Evolutionary conservation across 306 rosid genomes (phyloP).

Genomic region (Trifolium fragiferum): DNA sequence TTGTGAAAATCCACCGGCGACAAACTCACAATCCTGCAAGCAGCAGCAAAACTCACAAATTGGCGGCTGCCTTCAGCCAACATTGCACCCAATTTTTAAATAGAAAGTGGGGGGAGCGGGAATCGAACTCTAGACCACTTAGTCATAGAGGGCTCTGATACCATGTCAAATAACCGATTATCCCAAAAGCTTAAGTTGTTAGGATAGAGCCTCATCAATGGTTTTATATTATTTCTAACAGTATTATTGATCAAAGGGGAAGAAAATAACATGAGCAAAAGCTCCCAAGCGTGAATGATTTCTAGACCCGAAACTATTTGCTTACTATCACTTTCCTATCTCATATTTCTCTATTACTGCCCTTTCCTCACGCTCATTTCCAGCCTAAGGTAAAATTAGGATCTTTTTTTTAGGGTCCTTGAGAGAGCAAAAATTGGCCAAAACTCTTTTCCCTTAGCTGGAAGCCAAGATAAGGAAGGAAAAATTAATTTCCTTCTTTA

Average conservation of each 20-base stretch:
- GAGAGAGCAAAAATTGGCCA: conserved; percentile 13
- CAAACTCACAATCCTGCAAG: background rate
- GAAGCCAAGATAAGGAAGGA: conserved; percentile 12
- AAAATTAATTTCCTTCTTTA: background rate
- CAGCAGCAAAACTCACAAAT: background rate
- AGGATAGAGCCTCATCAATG: too few relatives aligned
- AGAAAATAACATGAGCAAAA: background rate
- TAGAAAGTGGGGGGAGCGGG: too few relatives aligned
- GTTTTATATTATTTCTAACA: too few relatives aligned
- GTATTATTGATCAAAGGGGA: background rate
- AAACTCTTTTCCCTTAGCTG: conserved; percentile 4
- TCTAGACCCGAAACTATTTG: background rate
- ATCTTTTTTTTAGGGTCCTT: too few relatives aligned
- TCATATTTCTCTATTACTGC: background rate
- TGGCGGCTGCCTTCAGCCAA: background rate
- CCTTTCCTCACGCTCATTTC: background rate
- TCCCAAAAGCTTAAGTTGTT: too few relatives aligned
- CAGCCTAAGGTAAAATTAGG: background rate
- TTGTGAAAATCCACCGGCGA: background rate
- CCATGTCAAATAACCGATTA: too few relatives aligned
- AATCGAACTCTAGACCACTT: too few relatives aligned
- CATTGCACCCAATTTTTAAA: background rate
- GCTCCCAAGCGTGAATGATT: background rate
- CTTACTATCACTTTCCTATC: conserved; percentile 3
- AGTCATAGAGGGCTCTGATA: too few relatives aligned